Evolutionary conservation across 2,329 filamentous ascomycete species (phyloP).

Genomic region (Colletotrichum sp.): DNA sequence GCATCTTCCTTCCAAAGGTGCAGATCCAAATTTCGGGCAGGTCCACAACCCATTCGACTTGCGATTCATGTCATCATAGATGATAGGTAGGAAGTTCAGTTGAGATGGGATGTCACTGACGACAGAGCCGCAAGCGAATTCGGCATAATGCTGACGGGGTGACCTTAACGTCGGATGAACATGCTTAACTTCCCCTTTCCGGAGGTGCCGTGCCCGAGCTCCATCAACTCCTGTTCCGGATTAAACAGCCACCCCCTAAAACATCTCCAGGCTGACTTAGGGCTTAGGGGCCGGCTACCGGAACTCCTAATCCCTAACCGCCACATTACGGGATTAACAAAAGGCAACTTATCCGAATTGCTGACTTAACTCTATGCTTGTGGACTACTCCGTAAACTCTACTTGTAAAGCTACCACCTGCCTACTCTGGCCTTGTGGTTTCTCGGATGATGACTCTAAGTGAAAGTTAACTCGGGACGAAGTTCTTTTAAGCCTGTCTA

Average conservation of each 20-base stretch:
- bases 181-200: neutral
- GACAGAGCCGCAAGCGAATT: neutral
- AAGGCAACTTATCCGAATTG: neutral
- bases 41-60: neutral
- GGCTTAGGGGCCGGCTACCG: neutral
- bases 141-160: neutral
- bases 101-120: neutral
- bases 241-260: neutral
- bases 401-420: neutral
- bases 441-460: neutral
- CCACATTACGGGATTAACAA: neutral
- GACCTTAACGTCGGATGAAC: neutral
- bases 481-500: accelerated
- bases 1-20: neutral
- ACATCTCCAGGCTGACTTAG: neutral
- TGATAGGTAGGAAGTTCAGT: neutral
- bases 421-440: neutral
- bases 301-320: neutral
- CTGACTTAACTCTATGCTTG: neutral
- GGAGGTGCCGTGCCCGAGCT: neutral
- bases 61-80: neutral
- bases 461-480: neutral
- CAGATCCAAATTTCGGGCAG: neutral
- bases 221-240: neutral
- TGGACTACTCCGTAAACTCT: neutral